phyloP scores from a whole-genome alignment of 495 filamentous ascomycete species.

The Penicillium canariense region DNA sequence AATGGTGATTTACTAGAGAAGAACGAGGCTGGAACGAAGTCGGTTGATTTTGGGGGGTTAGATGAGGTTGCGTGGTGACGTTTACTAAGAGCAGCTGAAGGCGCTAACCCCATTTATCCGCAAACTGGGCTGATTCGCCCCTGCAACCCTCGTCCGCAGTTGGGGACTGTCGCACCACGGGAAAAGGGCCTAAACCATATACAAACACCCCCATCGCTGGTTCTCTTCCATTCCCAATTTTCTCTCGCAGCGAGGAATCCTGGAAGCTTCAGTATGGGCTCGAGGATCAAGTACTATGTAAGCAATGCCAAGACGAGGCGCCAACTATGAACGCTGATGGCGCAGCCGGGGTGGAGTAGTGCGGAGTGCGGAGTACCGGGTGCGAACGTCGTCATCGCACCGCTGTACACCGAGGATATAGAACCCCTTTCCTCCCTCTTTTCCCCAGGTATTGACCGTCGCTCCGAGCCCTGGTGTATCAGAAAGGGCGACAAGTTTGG shows the following conservation, averaged over 20 bases:
- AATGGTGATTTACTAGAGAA: slow-evolving; percentile 2
- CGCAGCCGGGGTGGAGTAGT: slow-evolving; percentile 18
- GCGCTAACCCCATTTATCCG: slow-evolving; percentile 30
- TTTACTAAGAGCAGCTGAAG: slow-evolving; percentile 33
- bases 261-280: neutral
- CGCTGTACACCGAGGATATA: slow-evolving; percentile 1
- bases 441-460: neutral
- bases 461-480: neutral
- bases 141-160: slow-evolving; percentile 5
- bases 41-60: slow-evolving; percentile 18
- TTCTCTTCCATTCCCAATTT: neutral
- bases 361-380: slow-evolving; percentile 12
- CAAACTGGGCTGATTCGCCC: slow-evolving; percentile 22
- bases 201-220: neutral
- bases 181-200: neutral
- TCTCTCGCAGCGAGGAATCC: neutral
- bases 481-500: neutral
- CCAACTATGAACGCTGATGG: slow-evolving; percentile 4
- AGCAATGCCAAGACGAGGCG: slow-evolving; percentile 25
- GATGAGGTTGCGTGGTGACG: slow-evolving; percentile 44
- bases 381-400: slow-evolving; percentile 16
- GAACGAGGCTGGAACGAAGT: slow-evolving; percentile 6
- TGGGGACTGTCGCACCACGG: neutral
- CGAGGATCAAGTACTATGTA: slow-evolving; percentile 4
- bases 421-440: too few species aligned